Evolutionary conservation across 169 alveolate genomes (phyloP), one percentile per base, ranked within the genome.

Genomic region (Plasmodium billcollinsi): DNA sequence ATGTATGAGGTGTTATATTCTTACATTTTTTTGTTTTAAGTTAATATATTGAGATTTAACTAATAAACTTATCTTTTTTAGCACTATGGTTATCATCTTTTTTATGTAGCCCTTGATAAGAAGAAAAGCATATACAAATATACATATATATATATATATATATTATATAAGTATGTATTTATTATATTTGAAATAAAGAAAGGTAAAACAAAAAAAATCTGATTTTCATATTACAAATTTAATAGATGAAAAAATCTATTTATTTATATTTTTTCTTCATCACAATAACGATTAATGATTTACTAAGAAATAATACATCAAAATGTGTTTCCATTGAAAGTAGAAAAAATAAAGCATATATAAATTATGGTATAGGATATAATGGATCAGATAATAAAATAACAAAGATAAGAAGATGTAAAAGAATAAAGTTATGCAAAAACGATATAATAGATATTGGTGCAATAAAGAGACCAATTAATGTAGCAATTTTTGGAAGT

Each of bases 401-500:
- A 50, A 63, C 39, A 43, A 62, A 69, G 21, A 50, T 0, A 7
- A 61, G 56, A 26, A 21, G 39, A 39, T 12, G 65, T 21, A 18
- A 21, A 43, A 62, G 66, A 18, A 14, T 50, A 24, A 65, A 72
- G n/a, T 24, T 52, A 54, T 26, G 14, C 24, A 20, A 61, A 61
- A 45, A 58, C 47, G 52, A 74, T 6, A 21, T 20, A 1, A 43
- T 5, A 18, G 63, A 15, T 58, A 20, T 74, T 15, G 21, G 12
- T 39, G n/a, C n/a, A 15, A 3, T 33, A 18, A 39, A 18, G 2
- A 61, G 59, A 15, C 62, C 43, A 33, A 80, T 80, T n/a, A 80
- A 80, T 58, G 83, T 80, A 5, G 90, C 67, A 49, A 88, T 94
- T 21, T 62, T 90, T 59, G 97, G 97, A 1, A 89, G 95, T 74